Percentiles rank a stretch among this genome's conserved stretches.
Evolutionary conservation across 805 yeast species (phyloP).

Genomic region (Wickerhamiella parazyma): DNA sequence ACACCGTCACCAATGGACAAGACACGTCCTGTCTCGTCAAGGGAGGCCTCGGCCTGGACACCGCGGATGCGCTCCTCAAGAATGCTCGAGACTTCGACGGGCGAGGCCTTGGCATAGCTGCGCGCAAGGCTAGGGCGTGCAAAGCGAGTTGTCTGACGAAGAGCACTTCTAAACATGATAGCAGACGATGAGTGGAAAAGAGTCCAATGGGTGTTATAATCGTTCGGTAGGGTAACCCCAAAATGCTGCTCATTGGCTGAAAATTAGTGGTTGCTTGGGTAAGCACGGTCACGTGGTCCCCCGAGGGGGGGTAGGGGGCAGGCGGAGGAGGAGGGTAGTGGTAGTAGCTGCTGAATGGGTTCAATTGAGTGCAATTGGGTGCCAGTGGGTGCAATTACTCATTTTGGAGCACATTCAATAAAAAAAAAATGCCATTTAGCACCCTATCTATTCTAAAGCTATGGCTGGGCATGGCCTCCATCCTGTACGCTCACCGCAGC

Average conservation of each 20-base stretch:
- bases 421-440: too few relatives aligned
- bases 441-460: too few relatives aligned
- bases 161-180: conserved; percentile 29
- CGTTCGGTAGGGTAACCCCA: conserved; percentile 8
- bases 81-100: conserved; percentile 98
- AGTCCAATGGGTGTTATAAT: conserved; percentile 9
- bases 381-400: too few relatives aligned
- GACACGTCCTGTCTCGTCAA: conserved; percentile 99
- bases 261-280: neutral
- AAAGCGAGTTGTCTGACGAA: conserved; percentile 29
- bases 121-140: conserved; percentile 44
- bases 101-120: conserved; percentile 95
- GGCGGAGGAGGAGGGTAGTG: too few relatives aligned
- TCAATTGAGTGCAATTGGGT: too few relatives aligned
- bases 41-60: conserved; percentile 91
- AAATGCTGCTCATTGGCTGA: neutral
- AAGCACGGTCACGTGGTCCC: neutral
- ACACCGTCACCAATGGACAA: conserved; percentile 99
- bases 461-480: too few relatives aligned
- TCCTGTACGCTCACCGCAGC: neutral
- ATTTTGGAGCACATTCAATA: too few relatives aligned
- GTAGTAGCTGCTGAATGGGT: too few relatives aligned
- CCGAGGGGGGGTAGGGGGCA: too few relatives aligned
- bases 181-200: conserved; percentile 9
- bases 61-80: conserved; percentile 99